Conservation (phyloP, 208 protist genomes). For the Leishmania braziliensis region DNA sequence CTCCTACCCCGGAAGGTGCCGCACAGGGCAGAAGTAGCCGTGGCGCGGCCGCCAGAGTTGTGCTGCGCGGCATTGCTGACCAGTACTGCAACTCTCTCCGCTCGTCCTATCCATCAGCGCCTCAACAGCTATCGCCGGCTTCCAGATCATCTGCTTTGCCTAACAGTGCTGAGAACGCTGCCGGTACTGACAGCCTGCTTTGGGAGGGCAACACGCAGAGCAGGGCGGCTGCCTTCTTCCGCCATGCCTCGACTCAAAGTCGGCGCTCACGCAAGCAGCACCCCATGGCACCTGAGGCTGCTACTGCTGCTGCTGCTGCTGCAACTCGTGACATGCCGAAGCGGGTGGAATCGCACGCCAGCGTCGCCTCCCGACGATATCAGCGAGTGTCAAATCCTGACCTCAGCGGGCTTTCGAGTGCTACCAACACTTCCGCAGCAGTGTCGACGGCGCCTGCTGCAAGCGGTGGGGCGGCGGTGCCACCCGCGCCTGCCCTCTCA, state of each 20-base stretch:
- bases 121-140: conserved; percentile 6
- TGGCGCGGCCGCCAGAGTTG: background rate
- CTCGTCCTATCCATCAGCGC: conserved; percentile 23
- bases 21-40: background rate
- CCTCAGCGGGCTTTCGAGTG: conserved; percentile 1
- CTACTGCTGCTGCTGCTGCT: background rate
- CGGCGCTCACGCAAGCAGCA: background rate
- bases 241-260: background rate
- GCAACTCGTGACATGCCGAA: conserved; percentile 6
- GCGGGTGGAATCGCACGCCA: conserved; percentile 10
- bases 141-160: background rate
- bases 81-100: conserved; percentile 27
- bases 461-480: background rate
- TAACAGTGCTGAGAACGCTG: background rate
- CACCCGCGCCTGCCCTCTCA: background rate
- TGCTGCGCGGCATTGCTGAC: conserved; percentile 20
- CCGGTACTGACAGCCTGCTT: background rate
- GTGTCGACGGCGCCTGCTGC: background rate
- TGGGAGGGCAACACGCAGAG: background rate
- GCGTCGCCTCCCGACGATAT: conserved; percentile 8
- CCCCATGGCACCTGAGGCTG: background rate
- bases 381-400: conserved; percentile 15
- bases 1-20: background rate
- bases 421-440: background rate
- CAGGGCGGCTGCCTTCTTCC: background rate